Evolutionary conservation across 805 yeast species (phyloP).

Genomic region (Cyberlindnera veronae): DNA sequence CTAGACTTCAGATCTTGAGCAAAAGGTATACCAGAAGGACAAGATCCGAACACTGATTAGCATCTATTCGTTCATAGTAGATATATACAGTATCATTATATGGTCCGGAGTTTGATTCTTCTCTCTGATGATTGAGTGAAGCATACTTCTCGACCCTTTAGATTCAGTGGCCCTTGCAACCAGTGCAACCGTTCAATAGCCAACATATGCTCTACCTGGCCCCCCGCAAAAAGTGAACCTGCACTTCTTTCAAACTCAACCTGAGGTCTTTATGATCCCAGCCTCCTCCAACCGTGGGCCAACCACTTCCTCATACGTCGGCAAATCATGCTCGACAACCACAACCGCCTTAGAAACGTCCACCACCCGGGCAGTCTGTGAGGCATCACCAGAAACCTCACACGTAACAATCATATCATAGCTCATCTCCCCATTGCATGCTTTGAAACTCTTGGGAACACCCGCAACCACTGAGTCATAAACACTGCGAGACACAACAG

Average conservation of each 20-base stretch:
- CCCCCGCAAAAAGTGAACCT: background rate
- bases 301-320: constrained; percentile 12
- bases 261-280: constrained; percentile 7
- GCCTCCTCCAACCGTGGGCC: constrained; percentile 10
- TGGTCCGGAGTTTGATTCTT: too few relatives aligned
- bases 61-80: too few relatives aligned
- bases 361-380: background rate
- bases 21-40: too few relatives aligned
- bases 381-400: constrained; percentile 5
- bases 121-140: too few relatives aligned
- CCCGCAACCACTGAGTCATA: constrained; percentile 11
- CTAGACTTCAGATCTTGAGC: too few relatives aligned
- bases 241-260: background rate
- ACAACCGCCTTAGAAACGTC: constrained; percentile 3
- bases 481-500: constrained; percentile 2
- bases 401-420: constrained; percentile 7
- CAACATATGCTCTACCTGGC: too few relatives aligned
- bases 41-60: too few relatives aligned
- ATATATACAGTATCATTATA: too few relatives aligned
- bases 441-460: constrained; percentile 7
- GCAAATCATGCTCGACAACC: constrained; percentile 12
- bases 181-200: too few relatives aligned
- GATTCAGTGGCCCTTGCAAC: too few relatives aligned
- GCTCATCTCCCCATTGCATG: constrained; percentile 9
- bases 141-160: too few relatives aligned